These are phyloP conservation scores for Calonectria pauciramosa DNA, from an alignment of 2,329 filamentous ascomycete species.

Conservation along the genomic window DNA sequence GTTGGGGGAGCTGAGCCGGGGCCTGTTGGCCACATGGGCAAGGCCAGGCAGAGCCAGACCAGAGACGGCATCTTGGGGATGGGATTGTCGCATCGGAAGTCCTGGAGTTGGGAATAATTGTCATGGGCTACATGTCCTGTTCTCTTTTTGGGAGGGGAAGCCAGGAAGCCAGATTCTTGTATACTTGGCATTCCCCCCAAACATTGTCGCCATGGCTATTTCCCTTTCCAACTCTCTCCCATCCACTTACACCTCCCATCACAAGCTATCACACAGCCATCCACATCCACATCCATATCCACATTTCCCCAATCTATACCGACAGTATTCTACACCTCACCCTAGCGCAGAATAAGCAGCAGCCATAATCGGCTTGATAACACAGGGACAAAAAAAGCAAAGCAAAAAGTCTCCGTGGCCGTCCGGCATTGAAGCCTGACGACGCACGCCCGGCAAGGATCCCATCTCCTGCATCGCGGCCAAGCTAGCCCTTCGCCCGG, in stretches of 20 bases:
- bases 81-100: background rate
- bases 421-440: conserved; percentile 25
- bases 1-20: conserved; percentile 36
- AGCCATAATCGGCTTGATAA: background rate
- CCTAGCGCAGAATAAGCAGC: conserved; percentile 6
- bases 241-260: background rate
- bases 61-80: conserved; percentile 8
- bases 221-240: background rate
- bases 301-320: background rate
- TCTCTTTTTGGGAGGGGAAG: too few relatives aligned
- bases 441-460: conserved; percentile 37
- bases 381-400: background rate
- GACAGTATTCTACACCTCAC: background rate
- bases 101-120: background rate
- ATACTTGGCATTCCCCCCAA: conserved; percentile 11
- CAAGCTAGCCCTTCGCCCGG: background rate
- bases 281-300: background rate
- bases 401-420: background rate
- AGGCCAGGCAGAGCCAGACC: background rate
- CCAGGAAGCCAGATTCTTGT: background rate
- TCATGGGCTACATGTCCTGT: background rate
- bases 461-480: conserved; percentile 36
- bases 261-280: background rate
- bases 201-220: background rate
- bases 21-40: background rate